Evolutionary conservation across 1,139 yeast genomes (phyloP).

Genomic region (Citeromyces hawaiiensis): DNA sequence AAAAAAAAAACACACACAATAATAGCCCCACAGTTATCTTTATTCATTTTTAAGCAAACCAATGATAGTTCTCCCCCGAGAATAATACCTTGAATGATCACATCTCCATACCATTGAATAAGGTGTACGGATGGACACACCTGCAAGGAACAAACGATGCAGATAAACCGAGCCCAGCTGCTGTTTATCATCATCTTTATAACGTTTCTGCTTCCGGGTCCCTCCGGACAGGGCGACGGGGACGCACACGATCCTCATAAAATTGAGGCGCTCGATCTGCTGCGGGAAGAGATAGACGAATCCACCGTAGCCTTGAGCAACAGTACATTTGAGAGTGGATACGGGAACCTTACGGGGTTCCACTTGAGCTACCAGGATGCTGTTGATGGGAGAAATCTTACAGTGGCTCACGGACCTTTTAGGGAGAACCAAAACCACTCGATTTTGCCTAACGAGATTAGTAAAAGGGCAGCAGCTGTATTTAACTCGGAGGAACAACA

Average conservation of each 20-base stretch:
- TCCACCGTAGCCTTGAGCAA: constrained; percentile 22
- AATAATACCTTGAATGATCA: too few species aligned
- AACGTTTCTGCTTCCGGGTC: constrained; percentile 21
- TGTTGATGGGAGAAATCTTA: constrained; percentile 21
- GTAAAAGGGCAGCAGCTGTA: constrained; percentile 27
- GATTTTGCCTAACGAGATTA: constrained; percentile 47
- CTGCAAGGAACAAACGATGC: constrained; percentile 5
- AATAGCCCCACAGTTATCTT: too few species aligned
- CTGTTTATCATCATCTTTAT: constrained; percentile 17
- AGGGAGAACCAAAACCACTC: constrained; percentile 37
- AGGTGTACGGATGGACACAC: not conserved
- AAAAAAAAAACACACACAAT: too few species aligned
- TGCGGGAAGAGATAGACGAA: constrained; percentile 19
- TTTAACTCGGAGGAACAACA: constrained; percentile 29
- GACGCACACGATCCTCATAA: constrained; percentile 16
- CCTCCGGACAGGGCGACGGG: constrained; percentile 18
- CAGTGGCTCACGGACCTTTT: constrained; percentile 25
- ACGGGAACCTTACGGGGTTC: constrained; percentile 67
- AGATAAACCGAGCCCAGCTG: constrained; percentile 14
- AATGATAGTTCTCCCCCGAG: too few species aligned
- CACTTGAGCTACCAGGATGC: constrained; percentile 48
- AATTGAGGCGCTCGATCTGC: constrained; percentile 12
- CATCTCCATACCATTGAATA: too few species aligned
- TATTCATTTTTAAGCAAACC: too few species aligned
- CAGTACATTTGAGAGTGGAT: constrained; percentile 36